These are phyloP conservation scores for Vaccinium vitisidaea DNA, from an alignment of 148 eudicot genomes.

Conservation along the genomic window DNA sequence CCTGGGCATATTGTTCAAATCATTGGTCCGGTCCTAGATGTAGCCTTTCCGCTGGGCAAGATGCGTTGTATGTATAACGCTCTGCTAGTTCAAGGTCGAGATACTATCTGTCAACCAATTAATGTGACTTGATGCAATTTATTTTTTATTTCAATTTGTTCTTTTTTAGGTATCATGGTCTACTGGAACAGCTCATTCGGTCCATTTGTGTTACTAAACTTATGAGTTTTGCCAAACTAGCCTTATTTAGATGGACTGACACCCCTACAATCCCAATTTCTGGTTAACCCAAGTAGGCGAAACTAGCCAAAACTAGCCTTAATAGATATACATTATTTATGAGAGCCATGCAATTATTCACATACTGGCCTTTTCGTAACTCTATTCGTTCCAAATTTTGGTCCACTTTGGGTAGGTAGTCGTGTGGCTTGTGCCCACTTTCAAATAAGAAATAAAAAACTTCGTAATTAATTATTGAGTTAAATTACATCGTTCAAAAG, in stretches of 20 bases:
- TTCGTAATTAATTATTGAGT: not conserved
- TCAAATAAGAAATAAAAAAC: not conserved
- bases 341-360: not conserved
- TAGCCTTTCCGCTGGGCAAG: too few relatives aligned
- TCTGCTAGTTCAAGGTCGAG: too few relatives aligned
- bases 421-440: too few relatives aligned
- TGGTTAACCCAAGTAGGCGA: too few relatives aligned
- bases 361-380: too few relatives aligned
- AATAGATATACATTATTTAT: not conserved
- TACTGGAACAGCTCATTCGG: not conserved
- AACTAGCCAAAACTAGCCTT: not conserved
- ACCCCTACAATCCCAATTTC: too few relatives aligned
- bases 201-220: not conserved
- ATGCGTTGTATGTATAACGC: too few relatives aligned
- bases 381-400: too few relatives aligned
- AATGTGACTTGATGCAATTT: not conserved
- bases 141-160: not conserved
- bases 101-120: too few relatives aligned
- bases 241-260: not conserved
- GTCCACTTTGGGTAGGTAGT: too few relatives aligned
- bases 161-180: not conserved
- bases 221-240: not conserved
- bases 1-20: too few relatives aligned
- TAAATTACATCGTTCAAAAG: not conserved
- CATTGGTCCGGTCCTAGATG: too few relatives aligned